phyloP scores from a whole-genome alignment of 441 rosid genomes.

The Adansonia madagascariensis region DNA sequence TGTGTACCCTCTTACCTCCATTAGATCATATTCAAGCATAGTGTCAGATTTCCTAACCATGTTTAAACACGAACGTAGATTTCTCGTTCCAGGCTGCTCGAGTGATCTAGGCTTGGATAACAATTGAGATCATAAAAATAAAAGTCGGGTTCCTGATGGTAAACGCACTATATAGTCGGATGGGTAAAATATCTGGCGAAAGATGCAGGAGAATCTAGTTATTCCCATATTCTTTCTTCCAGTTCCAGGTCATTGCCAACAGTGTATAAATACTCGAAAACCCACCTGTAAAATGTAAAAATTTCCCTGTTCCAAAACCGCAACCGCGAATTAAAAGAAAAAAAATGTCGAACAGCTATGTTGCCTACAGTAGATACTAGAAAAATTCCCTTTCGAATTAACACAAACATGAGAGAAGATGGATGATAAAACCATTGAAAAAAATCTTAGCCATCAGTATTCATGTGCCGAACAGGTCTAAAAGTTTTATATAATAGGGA shows the following conservation, averaged over 20 bases:
- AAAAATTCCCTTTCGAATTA: background rate
- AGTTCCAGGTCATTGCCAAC: no score
- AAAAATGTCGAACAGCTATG: background rate
- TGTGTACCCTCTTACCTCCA: no score
- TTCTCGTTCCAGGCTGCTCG: background rate
- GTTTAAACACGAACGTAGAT: background rate
- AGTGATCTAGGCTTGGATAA: background rate
- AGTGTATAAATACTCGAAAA: background rate
- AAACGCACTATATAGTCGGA: background rate
- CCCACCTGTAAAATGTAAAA: background rate
- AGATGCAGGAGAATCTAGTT: background rate
- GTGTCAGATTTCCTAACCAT: background rate
- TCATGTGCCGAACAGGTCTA: background rate
- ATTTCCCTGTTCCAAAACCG: no score
- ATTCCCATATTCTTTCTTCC: slow-evolving; percentile 17
- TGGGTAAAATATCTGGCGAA: background rate
- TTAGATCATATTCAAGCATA: no score
- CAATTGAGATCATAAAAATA: background rate
- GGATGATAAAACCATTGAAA: background rate
- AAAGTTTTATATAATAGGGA: background rate
- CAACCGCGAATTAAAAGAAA: no score
- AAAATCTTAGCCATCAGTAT: background rate
- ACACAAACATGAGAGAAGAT: slow-evolving; percentile 9
- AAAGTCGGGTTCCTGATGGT: background rate
- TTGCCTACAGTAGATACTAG: background rate